Conservation (phyloP, 2,329 filamentous ascomycete species). For the Trichophyton schoenleinii region DNA sequence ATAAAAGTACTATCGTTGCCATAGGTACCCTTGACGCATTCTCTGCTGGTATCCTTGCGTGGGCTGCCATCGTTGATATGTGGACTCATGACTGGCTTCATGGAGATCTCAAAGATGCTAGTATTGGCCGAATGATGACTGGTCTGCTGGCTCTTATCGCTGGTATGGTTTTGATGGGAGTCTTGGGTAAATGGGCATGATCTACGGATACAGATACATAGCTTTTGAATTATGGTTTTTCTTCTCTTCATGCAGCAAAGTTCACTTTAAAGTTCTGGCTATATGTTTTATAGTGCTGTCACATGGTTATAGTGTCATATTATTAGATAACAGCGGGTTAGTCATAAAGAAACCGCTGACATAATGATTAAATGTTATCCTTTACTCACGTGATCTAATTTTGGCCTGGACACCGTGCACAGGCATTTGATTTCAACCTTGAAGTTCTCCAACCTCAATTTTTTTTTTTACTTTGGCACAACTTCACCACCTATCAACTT, state of each 20-base stretch:
- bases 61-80: slow-evolving; percentile 72
- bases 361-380: not conserved
- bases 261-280: not conserved
- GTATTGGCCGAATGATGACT: slow-evolving; percentile 36
- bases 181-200: slow-evolving; percentile 61
- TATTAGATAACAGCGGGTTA: not conserved
- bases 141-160: slow-evolving; percentile 44
- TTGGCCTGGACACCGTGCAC: no score
- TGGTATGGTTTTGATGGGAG: slow-evolving; percentile 57
- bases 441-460: no score
- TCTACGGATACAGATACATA: not conserved
- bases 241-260: no score
- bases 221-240: not conserved
- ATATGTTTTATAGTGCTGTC: not conserved
- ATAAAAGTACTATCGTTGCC: slow-evolving; percentile 54
- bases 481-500: not conserved
- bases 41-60: slow-evolving; percentile 63
- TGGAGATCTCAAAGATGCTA: slow-evolving; percentile 44
- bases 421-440: no score
- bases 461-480: no score
- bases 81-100: slow-evolving; percentile 63
- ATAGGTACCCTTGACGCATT: slow-evolving; percentile 63
- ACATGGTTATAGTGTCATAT: not conserved
- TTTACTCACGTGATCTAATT: not conserved
- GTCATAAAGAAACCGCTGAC: not conserved